A percentile compares a stretch with the other conserved stretches of the same genome.
Conservation (phyloP, 2,329 filamentous ascomycete genomes). For the Bipolaris zeicola region DNA sequence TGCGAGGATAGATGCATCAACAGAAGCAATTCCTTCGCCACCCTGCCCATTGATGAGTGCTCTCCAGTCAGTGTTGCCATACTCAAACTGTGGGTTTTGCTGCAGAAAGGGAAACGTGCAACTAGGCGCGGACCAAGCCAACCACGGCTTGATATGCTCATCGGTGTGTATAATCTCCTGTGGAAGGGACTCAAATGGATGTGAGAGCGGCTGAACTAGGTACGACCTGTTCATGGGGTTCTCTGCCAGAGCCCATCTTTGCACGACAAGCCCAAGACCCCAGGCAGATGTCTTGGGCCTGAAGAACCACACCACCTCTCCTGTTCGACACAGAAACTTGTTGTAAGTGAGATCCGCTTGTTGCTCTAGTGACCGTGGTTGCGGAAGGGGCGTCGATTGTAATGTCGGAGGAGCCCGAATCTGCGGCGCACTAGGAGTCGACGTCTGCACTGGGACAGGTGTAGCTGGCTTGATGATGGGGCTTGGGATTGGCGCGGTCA, state of each 20-base stretch:
- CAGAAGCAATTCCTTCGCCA: constrained; percentile 57
- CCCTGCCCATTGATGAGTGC: constrained; percentile 51
- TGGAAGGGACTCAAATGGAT: constrained; percentile 49
- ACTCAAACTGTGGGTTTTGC: constrained; percentile 48
- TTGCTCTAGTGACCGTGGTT: constrained; percentile 54
- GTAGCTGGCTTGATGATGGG: constrained; percentile 28
- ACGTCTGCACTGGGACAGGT: constrained; percentile 1
- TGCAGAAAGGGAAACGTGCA: constrained; percentile 56
- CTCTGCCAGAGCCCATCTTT: constrained; percentile 51
- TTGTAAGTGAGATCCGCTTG: constrained; percentile 55
- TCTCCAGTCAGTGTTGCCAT: constrained; percentile 59
- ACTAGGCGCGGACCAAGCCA: constrained; percentile 62
- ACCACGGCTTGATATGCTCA: constrained; percentile 59
- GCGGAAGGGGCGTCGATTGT: constrained; percentile 48
- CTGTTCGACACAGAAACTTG: constrained; percentile 58
- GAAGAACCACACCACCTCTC: constrained; percentile 64
- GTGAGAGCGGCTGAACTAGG: constrained; percentile 57
- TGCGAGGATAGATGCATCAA: constrained; percentile 64
- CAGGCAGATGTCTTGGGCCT: constrained; percentile 55
- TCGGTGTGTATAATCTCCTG: constrained; percentile 53
- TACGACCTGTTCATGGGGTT: constrained; percentile 43
- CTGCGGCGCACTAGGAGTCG: constrained; percentile 20
- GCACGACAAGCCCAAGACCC: constrained; percentile 59
- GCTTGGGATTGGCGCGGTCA: constrained; percentile 28
- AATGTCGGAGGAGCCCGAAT: constrained; percentile 32